Base-by-base conservation (phyloP, 805 yeast species). In the Metschnikowia aberdeeniae region DNA sequence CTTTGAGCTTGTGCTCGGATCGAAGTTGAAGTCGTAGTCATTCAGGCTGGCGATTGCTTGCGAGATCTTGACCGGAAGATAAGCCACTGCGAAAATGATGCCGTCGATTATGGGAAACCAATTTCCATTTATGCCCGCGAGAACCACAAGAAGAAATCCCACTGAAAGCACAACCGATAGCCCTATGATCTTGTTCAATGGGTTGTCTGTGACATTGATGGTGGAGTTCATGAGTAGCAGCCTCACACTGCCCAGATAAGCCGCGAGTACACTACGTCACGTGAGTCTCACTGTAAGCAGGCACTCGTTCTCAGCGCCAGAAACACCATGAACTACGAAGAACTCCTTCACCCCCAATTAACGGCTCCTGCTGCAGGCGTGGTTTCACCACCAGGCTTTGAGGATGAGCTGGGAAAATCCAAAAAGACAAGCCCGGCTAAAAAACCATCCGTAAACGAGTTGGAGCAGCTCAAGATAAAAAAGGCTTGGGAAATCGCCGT, bases 401-500 rank as follows among this genome's bases (percentile, higher is more conserved):
- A 42, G 5, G 49, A 27, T 8, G 39, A 35, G 19, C 8, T 13
- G 11, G 10, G 26, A 19, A 49, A 42, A 26, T 34, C 22, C 30
- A 38, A 44, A 12, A 45, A 42, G 30, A 6, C 26, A 5, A 40
- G 43, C 9, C n/a, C 38, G 4, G 26, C 10, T 9, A 52, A 50
- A 28, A 58, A 58, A 19, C 59, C 55, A 3, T 51, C 55, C 22
- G 53, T 43, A 12, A 47, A 45, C 8, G 55, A 59, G 26, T 51
- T 71, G 34, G 72, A 66, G 33, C 66, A 64, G 34, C 62, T 77
- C 45, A 77, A 72, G 54, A 61, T 68, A 19, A 77, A 82, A 57
- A 86, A 85, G 57, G 90, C 95, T 0, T 89, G 97, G 96, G 93
- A 86, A 46, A 60, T 86, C 32, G 95, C 97, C 2, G 64, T 78